These are phyloP conservation scores for Trypanosoma conorhini DNA, from an alignment of 208 protist genomes.

Conservation along the genomic window DNA sequence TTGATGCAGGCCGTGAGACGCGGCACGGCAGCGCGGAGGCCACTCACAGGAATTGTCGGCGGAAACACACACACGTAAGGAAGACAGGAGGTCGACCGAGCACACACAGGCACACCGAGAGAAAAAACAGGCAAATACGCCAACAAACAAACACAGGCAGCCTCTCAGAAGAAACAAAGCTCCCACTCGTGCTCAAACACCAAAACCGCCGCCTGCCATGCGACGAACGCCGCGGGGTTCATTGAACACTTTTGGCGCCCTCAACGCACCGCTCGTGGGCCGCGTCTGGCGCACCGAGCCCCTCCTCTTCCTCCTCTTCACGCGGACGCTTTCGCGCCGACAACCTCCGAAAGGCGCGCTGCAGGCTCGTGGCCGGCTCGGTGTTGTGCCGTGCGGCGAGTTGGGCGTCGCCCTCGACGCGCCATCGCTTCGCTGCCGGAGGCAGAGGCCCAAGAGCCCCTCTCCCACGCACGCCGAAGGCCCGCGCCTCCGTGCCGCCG, in stretches of 20 bases:
- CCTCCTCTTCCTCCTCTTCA: constrained; percentile 6
- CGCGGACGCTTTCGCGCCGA: constrained; percentile 3
- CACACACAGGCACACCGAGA: constrained; percentile 12
- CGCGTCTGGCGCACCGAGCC: neutral
- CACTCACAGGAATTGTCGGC: no score
- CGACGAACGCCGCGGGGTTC: neutral
- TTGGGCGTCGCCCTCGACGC: neutral
- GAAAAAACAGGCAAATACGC: constrained; percentile 6
- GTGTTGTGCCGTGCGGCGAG: neutral
- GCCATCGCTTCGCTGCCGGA: neutral
- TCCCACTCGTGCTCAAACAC: no score
- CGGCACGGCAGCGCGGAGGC: neutral
- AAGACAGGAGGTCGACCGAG: neutral
- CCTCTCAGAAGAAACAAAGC: no score
- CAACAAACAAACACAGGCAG: neutral
- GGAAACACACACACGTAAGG: no score
- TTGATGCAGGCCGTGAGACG: neutral
- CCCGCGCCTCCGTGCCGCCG: neutral
- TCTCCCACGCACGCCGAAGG: neutral
- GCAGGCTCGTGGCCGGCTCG: neutral
- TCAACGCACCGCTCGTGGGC: neutral
- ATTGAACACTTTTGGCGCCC: neutral
- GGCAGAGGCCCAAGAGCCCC: neutral
- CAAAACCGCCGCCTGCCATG: no score
- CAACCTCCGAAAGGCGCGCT: neutral